These are phyloP conservation scores for Boletus pseudo-olivaceus DNA, from an alignment of 768 basidiomycete genomes.

Conservation along the genomic window DNA sequence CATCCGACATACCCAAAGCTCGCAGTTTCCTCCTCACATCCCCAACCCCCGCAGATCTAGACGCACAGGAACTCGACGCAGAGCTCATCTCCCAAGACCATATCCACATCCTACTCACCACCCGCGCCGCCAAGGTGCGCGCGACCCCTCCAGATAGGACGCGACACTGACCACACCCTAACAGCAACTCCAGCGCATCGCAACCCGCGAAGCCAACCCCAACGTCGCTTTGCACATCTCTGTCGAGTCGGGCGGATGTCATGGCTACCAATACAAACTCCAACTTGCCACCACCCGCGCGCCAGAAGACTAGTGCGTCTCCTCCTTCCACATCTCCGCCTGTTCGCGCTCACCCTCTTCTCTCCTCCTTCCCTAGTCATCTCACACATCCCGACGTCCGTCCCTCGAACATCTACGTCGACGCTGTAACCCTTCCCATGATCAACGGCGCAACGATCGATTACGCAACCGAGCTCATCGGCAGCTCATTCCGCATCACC, in stretches of 20 bases:
- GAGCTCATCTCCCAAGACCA: constrained; percentile 53
- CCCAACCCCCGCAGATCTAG: constrained; percentile 52
- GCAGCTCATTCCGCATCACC: constrained; percentile 78
- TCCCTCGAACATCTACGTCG: constrained; percentile 77
- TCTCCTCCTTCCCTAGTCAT: constrained; percentile 41
- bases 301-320: constrained; percentile 82
- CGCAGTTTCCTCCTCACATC: constrained; percentile 48
- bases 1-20: constrained; percentile 40
- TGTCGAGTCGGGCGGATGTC: constrained; percentile 94
- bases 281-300: constrained; percentile 60
- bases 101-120: constrained; percentile 58
- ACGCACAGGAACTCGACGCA: constrained; percentile 60
- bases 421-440: constrained; percentile 79
- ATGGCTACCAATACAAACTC: constrained; percentile 97
- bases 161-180: not conserved
- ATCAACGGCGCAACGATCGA: constrained; percentile 88
- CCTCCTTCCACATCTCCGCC: not conserved
- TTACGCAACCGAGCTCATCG: constrained; percentile 92
- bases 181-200: constrained; percentile 76
- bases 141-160: not conserved
- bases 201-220: constrained; percentile 51
- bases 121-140: constrained; percentile 71
- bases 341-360: not conserved
- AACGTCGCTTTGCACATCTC: constrained; percentile 72
- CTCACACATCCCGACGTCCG: constrained; percentile 68